phyloP scores from a whole-genome alignment of 306 rosid genomes.

The Quercus aquifolioides region DNA sequence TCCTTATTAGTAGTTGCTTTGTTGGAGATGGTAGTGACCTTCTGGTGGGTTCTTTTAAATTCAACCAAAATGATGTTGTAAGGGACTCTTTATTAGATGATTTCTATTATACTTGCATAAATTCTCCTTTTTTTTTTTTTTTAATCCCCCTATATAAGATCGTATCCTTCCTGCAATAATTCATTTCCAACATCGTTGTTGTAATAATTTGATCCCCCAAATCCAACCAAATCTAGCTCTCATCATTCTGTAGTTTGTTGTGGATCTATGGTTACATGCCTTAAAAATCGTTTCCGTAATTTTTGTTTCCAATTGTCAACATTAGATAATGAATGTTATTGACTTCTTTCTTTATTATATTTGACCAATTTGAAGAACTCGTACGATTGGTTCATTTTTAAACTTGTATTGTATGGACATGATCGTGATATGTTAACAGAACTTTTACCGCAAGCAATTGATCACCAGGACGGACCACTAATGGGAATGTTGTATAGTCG shows the following conservation, averaged over 20 bases:
- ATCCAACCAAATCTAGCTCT: conserved; percentile 61
- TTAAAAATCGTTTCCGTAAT: conserved; percentile 15
- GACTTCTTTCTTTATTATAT: conserved; percentile 13
- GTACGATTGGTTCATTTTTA: not conserved
- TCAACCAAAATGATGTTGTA: conserved; percentile 30
- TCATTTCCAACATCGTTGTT: conserved; percentile 22
- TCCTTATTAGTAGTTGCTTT: conserved; percentile 5
- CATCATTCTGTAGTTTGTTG: conserved; percentile 45
- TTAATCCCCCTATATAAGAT: not conserved
- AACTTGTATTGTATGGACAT: not conserved
- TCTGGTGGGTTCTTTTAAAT: conserved; percentile 29
- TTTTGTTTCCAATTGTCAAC: conserved; percentile 38
- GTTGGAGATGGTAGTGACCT: conserved; percentile 46
- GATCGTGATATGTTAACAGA: not conserved
- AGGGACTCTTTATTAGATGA: conserved; percentile 22
- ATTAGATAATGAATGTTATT: conserved; percentile 26
- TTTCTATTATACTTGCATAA: not conserved
- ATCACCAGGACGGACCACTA: not conserved
- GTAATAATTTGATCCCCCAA: conserved; percentile 40
- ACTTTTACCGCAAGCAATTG: not conserved
- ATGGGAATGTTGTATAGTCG: not conserved
- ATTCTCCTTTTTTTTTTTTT: not conserved
- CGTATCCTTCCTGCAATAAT: conserved; percentile 14
- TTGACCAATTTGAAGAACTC: conserved; percentile 2
- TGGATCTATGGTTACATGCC: conserved; percentile 26